These are phyloP conservation scores for Rubus parviflorus DNA, from an alignment of 306 rosid genomes.

Conservation along the genomic window DNA sequence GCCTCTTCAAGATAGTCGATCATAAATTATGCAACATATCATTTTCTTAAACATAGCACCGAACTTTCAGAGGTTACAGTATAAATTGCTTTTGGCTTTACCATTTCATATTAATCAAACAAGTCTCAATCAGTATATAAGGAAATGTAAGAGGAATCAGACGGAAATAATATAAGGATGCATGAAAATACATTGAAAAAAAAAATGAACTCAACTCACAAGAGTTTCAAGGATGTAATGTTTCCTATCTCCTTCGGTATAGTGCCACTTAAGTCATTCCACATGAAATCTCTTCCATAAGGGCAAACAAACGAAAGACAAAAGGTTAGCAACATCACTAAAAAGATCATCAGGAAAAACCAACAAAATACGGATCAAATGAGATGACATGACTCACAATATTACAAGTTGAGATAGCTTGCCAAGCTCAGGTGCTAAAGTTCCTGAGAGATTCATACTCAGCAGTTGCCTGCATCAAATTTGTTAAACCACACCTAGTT, in stretches of 20 bases:
- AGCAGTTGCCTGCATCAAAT: slow-evolving; percentile 61
- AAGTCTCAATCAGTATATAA: background rate
- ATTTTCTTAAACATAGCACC: background rate
- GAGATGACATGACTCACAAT: slow-evolving; percentile 53
- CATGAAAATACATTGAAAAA: background rate
- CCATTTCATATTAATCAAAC: background rate
- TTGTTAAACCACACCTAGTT: background rate
- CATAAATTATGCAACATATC: background rate
- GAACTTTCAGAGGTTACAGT: background rate
- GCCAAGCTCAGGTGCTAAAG: slow-evolving; percentile 66
- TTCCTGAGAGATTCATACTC: slow-evolving; percentile 67
- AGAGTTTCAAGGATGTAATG: slow-evolving; percentile 54
- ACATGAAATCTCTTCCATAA: slow-evolving; percentile 75
- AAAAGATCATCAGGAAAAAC: slow-evolving; percentile 15
- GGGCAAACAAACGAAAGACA: slow-evolving; percentile 18
- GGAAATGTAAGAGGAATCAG: background rate
- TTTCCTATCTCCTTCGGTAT: slow-evolving; percentile 82
- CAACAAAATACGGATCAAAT: slow-evolving; percentile 6
- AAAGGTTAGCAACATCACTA: slow-evolving; percentile 31
- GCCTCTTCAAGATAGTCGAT: background rate
- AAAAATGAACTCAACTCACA: slow-evolving; percentile 54
- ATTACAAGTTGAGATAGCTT: slow-evolving; percentile 55
- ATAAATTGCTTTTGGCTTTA: background rate
- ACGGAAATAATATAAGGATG: background rate
- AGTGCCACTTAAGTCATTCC: slow-evolving; percentile 72